Evolutionary conservation across 306 rosid genomes (phyloP).

Genomic region (Trifolium repens): DNA sequence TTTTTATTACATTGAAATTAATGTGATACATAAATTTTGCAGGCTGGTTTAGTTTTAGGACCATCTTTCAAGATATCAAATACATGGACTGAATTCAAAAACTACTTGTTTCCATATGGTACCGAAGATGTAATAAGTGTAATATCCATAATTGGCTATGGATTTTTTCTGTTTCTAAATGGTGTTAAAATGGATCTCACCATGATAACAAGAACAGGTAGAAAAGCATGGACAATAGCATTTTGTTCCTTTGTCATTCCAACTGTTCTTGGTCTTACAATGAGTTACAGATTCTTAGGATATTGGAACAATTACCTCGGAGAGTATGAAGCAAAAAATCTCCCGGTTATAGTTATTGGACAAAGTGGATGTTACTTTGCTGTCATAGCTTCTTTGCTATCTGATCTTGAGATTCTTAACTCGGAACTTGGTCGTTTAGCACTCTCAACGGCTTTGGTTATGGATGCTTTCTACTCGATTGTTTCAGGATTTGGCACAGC

Average conservation of each 20-base stretch:
- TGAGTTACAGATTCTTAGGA: rapidly evolving
- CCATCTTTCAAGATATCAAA: conserved; percentile 33
- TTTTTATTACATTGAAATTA: background rate
- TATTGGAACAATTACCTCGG: background rate
- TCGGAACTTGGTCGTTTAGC: conserved; percentile 51
- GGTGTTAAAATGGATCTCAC: conserved; percentile 60
- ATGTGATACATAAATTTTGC: conserved; percentile 8
- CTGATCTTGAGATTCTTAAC: conserved; percentile 47
- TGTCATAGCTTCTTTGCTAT: conserved; percentile 43
- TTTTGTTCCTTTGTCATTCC: conserved; percentile 31
- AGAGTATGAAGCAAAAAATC: background rate
- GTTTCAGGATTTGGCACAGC: background rate
- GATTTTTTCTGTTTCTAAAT: conserved; percentile 44
- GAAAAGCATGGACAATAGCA: conserved; percentile 48
- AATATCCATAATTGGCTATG: conserved; percentile 44
- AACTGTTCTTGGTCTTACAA: background rate
- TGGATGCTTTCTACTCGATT: background rate
- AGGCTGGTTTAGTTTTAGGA: conserved; percentile 57
- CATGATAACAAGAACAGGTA: conserved; percentile 48
- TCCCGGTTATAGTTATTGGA: conserved; percentile 25
- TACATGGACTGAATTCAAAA: background rate
- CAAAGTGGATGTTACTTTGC: conserved; percentile 45
- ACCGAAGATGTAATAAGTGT: conserved; percentile 40
- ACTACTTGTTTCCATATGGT: conserved; percentile 33
- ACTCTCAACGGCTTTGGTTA: conserved; percentile 42